A percentile compares a stretch with the other conserved stretches of the same genome.
phyloP scores from a whole-genome alignment of 2,329 filamentous ascomycete species.

The Epichloe bromicola region DNA sequence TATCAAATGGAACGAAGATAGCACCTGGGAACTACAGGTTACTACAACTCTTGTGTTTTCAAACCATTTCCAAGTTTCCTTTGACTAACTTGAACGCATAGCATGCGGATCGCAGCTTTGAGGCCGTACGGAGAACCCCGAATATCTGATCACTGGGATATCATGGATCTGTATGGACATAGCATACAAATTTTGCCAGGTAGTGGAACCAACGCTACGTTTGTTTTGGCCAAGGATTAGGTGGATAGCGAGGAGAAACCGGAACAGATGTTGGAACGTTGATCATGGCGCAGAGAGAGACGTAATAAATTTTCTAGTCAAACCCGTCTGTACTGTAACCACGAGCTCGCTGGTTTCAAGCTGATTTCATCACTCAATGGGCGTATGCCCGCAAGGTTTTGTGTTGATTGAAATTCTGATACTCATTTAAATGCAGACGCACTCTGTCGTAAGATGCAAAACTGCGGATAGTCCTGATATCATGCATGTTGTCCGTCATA shows the following conservation, averaged over 20 bases:
- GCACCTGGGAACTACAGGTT: conserved; percentile 28
- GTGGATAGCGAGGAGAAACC: not conserved
- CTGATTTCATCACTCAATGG: not conserved
- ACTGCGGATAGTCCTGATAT: not conserved
- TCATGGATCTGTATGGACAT: conserved; percentile 17
- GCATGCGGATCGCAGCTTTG: conserved; percentile 29
- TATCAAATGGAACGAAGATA: conserved; percentile 28
- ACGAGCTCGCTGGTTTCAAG: not conserved
- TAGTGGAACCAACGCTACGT: conserved; percentile 16
- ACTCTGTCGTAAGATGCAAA: not conserved
- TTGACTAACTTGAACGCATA: conserved; percentile 6
- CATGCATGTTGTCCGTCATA: not conserved
- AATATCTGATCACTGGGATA: conserved; percentile 29
- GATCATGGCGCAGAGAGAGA: not conserved
- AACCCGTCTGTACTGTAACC: not conserved
- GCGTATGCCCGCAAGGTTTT: not conserved
- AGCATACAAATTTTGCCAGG: conserved; percentile 22
- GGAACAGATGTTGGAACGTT: not conserved
- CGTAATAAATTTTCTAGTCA: not conserved
- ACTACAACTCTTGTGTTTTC: not conserved
- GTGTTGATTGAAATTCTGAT: not conserved
- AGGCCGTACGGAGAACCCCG: conserved; percentile 28
- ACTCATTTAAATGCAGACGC: not conserved
- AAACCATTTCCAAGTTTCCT: not conserved
- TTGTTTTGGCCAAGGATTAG: not conserved